Evolutionary conservation across 345 rosid species (phyloP), one percentile per base, ranked within the genome.

Genomic region (Pelargonium nanum): DNA sequence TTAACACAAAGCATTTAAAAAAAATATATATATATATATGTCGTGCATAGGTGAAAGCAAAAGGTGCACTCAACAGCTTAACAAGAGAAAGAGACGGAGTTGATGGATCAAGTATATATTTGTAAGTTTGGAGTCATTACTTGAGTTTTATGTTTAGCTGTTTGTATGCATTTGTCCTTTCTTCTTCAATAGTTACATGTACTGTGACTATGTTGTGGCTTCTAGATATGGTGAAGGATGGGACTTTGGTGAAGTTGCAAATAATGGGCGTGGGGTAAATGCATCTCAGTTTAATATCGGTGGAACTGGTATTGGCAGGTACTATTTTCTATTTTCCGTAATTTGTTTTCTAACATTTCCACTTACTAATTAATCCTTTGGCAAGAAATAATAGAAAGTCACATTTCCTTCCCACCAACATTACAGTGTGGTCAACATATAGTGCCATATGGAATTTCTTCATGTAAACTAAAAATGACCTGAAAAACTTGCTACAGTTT

Each of bases 201-300:
- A 23, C 25, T 65, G 32, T 26, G 26, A n/a, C 26, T 34, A 6
- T 24, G 26, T 32, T 45, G 52, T 23, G 24, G 2, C 30, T 64
- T 51, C 15, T 60, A 92, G 98, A 73, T 92, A 92, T 62, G 98
- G 98, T 51, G 98, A 92, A 84, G 98, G 98, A 63, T 92, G 96
- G 96, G 91, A 92, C 80, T 92, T 88, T 63, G 98, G 98, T 74
- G 98, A 92, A 82, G 98, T 92, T 68, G 93, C 96, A 68, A 75
- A 89, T 26, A 88, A 92, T 80, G 92, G 89, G 34, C 92, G 95
- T 58, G 98, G 98, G 26, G 62, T 86, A 58, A 92, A 92, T 77
- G 96, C 96, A 58, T 77, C 91, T 0, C 98, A 89, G 62, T 80
- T 75, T 69, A 92, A 89, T 75, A 70, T 92, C 40, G 53, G 70